Base-by-base conservation (phyloP, 306 rosid genomes). In the Hippophae rhamnoides region DNA sequence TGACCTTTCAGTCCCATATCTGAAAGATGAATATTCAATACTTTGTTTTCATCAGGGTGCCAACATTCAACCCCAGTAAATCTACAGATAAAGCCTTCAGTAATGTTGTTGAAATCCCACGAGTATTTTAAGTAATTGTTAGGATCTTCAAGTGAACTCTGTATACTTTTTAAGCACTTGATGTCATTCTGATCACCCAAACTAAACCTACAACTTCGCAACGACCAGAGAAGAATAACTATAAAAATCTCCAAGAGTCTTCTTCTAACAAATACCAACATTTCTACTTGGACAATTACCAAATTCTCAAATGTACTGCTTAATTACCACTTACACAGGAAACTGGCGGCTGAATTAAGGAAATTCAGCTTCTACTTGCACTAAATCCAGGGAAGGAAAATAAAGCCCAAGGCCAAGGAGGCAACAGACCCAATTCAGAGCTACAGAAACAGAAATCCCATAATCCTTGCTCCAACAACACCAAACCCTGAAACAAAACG, bases 11-110 rank as follows among this genome's bases (percentile, higher is more conserved):
- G 95, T 53, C 95, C 95, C 85, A 78, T 77, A 60, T 77, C 83
- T 0, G 85, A 70, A 56, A 90, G 74, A 56, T 52, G 67, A 47
- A 90, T 78, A 54, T 83, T 90, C 44, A 86, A 57, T 45, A 90
- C 95, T 64, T 42, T 80, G 66, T 80, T 82, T 76, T 90, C 97
- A 54, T 81, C 83, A 61, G 90, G 89, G 75, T 90, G 94, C 97
- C 97, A 90, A 74, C 97, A 90, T 47, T 86, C 81, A 7, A 90
- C 67, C 54, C 97, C 97, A 9, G 40, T 59, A 65, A 90, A 89
- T 68, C 53, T 77, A 62, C 97, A 86, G 43, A 83, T 83, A 60
- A 42, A 76, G 9, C 97, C 97, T 74, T 85, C 92, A 2, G 94
- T 72, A 0, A 4, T 27, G 60, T 86, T 86, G 78, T 71, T 54